Evolutionary conservation across 768 basidiomycete genomes (phyloP), one percentile per base, ranked within the genome.

Genomic region (Serpula lacrymans): DNA sequence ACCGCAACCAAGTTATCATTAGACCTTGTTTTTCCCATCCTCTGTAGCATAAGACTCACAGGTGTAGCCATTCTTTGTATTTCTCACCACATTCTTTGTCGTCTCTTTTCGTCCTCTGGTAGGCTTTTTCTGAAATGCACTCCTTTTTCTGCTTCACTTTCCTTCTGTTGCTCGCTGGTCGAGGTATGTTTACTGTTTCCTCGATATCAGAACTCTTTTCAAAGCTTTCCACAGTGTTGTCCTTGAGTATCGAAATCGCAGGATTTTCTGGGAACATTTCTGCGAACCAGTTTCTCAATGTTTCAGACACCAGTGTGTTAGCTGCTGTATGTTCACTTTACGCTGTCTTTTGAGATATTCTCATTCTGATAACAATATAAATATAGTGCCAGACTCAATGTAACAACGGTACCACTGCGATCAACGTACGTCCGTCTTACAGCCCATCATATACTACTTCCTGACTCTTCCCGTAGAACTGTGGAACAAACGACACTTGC

Each of bases 141-240:
- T 46, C 45, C 25, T 42, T 57, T 21, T 7, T 51, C 42, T 48
- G 55, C 47, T 32, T 65, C 43, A 39, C 58, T 47, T 20, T 69
- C 33, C 32, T 65, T 40, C 44, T 73, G 39, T 50, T 75, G 51
- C 69, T 82, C 65, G 78, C 76, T 57, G 69, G 77, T 49, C 79
- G 71, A 78, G 79, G 83, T 80, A 51, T 31, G 51, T 39, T n/a
- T 12, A 40, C n/a, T 7, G 3, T 2, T 23, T 30, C 16, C 47
- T 22, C 20, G n/a, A n/a, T 22, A 11, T 3, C 12, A 14, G 14
- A 8, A 8, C n/a, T 3, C 6, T 35, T 10, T 37, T 13, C n/a
- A 8, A 34, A n/a, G n/a, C 14, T 31, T 10, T 6, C 34, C 24
- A 4, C 30, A 63, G 75, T 59, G 24, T 49, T 74, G 40, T 67